Evolutionary conservation across 257 asterid genomes (phyloP).

Genomic region (Gynochthodes officinalis): DNA sequence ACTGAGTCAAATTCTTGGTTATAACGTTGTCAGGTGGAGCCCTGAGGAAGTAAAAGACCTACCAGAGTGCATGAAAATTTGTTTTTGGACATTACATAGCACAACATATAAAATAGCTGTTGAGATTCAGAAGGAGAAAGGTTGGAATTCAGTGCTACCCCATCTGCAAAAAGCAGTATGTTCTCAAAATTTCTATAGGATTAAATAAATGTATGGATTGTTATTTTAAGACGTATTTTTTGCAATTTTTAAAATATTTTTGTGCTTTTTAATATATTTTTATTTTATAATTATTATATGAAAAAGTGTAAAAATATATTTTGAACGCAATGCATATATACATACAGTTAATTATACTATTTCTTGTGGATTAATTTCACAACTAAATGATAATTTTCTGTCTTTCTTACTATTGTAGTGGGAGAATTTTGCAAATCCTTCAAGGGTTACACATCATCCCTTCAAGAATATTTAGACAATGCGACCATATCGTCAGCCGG

Average conservation of each 20-base stretch:
- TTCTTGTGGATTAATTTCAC: no score
- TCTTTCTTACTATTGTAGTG: no score
- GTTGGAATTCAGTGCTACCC: slow-evolving; percentile 41
- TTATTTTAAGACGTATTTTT: no score
- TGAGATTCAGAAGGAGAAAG: slow-evolving; percentile 38
- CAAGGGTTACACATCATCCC: slow-evolving; percentile 41
- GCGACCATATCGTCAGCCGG: slow-evolving; percentile 57
- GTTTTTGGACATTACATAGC: slow-evolving; percentile 38
- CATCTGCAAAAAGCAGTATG: slow-evolving; percentile 47
- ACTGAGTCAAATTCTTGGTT: background rate
- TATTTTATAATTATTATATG: no score
- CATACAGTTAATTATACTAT: no score
- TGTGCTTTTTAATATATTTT: no score
- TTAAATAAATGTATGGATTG: no score
- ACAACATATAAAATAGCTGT: slow-evolving; percentile 39
- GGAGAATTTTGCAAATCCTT: slow-evolving; percentile 58
- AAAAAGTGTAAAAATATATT: no score
- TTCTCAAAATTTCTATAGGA: no score
- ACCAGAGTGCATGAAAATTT: slow-evolving; percentile 45
- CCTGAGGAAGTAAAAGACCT: slow-evolving; percentile 34
- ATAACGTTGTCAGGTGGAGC: slow-evolving; percentile 43
- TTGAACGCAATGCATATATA: no score
- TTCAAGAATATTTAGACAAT: slow-evolving; percentile 44
- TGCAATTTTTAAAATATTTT: no score
- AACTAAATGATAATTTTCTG: no score